Percentiles rank a stretch among this genome's conserved stretches.
phyloP scores from a whole-genome alignment of 345 rosid species.

The Lepidium didymum region DNA sequence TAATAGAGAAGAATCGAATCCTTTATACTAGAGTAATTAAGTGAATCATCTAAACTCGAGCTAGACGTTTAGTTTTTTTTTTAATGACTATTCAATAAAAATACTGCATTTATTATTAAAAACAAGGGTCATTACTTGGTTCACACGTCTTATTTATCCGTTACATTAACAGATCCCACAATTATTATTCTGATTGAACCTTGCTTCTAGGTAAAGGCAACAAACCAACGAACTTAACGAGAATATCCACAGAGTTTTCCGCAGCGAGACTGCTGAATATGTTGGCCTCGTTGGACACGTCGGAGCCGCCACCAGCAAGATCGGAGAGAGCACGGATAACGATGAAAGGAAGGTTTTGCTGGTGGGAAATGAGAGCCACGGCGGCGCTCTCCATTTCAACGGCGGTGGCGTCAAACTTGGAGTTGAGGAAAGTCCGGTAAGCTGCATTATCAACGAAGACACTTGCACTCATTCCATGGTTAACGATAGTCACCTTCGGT shows the following conservation, averaged over 20 bases:
- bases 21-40: no score
- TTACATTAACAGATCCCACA: background rate
- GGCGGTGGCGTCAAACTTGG: conserved; percentile 56
- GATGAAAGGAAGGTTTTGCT: conserved; percentile 49
- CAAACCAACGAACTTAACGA: conserved; percentile 40
- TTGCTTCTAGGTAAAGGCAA: conserved; percentile 4
- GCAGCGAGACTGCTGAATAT: conserved; percentile 45
- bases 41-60: no score
- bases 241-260: conserved; percentile 44
- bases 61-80: no score
- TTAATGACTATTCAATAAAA: no score
- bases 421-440: conserved; percentile 42
- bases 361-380: conserved; percentile 46
- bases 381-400: conserved; percentile 83
- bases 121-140: no score
- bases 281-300: conserved; percentile 53
- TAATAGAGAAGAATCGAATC: no score
- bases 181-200: background rate
- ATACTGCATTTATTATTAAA: no score
- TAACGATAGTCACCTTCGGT: conserved; percentile 42
- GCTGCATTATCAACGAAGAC: conserved; percentile 57
- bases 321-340: conserved; percentile 66
- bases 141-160: background rate
- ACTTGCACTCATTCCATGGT: conserved; percentile 49
- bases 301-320: conserved; percentile 66